phyloP scores from a whole-genome alignment of 2,329 filamentous ascomycete species.

The Orbilia oligospora region DNA sequence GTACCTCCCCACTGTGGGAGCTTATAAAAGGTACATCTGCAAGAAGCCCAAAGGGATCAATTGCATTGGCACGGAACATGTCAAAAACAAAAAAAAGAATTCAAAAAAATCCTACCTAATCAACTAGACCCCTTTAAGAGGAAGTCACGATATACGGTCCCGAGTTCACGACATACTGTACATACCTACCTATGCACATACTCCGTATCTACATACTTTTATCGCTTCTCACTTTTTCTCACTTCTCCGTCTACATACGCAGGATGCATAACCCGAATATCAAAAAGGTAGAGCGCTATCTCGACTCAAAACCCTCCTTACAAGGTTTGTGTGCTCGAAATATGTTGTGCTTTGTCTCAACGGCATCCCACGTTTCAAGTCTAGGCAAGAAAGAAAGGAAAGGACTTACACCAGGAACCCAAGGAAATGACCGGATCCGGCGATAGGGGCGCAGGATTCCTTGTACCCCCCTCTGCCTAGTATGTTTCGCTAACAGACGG shows the following conservation, averaged over 20 bases:
- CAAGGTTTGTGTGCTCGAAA: slow-evolving; percentile 4
- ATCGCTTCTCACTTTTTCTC: slow-evolving; percentile 15
- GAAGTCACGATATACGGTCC: slow-evolving; percentile 56
- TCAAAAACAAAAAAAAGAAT: slow-evolving; percentile 13
- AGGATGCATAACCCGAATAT: neutral
- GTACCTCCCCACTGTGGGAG: slow-evolving; percentile 13
- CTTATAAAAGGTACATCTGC: slow-evolving; percentile 32
- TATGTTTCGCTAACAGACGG: slow-evolving; percentile 24
- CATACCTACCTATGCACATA: too few relatives aligned
- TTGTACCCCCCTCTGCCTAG: slow-evolving; percentile 32
- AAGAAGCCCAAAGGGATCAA: slow-evolving; percentile 1
- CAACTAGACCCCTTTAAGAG: slow-evolving; percentile 48
- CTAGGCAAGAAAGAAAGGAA: slow-evolving; percentile 26
- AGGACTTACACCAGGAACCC: slow-evolving; percentile 43
- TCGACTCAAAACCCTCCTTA: neutral
- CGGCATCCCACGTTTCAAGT: slow-evolving; percentile 47
- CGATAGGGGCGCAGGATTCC: slow-evolving; percentile 48
- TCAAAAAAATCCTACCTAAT: neutral
- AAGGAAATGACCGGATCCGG: slow-evolving; percentile 53
- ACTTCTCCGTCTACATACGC: slow-evolving; percentile 19
- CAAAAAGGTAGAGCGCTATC: slow-evolving; percentile 2
- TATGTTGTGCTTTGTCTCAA: slow-evolving; percentile 28
- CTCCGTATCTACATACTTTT: too few relatives aligned
- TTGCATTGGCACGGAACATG: slow-evolving; percentile 31
- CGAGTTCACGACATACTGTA: slow-evolving; percentile 55